A percentile compares a stretch with the other conserved stretches of the same genome.
phyloP scores from a whole-genome alignment of 108 stramenopile genomes.

The Skeletonema costatum region DNA sequence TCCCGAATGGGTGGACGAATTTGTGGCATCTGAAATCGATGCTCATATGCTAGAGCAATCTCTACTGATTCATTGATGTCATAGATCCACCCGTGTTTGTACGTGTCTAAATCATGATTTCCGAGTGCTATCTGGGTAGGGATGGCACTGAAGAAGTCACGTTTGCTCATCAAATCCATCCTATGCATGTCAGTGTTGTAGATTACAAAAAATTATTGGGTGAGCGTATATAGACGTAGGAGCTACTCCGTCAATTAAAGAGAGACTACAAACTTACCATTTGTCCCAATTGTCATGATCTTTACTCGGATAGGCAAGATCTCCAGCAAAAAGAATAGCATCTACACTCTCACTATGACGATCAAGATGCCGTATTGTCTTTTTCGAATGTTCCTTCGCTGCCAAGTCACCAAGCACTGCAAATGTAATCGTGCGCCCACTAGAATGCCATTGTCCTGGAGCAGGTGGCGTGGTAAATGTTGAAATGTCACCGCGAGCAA shows the following conservation, averaged over 20 bases:
- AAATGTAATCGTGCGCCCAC: slow-evolving; percentile 39
- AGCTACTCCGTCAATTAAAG: not conserved
- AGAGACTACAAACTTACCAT: slow-evolving; percentile 10
- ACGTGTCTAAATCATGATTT: no score
- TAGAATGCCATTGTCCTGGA: slow-evolving; percentile 32
- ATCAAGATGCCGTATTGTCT: slow-evolving; percentile 4
- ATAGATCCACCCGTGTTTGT: no score
- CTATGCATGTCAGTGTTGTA: not conserved
- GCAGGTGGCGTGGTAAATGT: slow-evolving; percentile 29
- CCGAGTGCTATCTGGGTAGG: no score
- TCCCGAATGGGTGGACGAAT: no score
- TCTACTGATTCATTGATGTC: no score
- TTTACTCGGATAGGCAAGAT: slow-evolving; percentile 75
- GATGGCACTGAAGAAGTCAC: slow-evolving; percentile 49
- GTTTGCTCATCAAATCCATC: slow-evolving; percentile 77
- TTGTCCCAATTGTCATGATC: slow-evolving; percentile 84
- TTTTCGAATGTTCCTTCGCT: slow-evolving; percentile 17
- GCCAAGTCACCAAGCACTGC: slow-evolving; percentile 48
- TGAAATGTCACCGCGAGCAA: slow-evolving; percentile 14
- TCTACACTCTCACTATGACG: slow-evolving; percentile 35
- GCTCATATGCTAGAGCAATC: no score
- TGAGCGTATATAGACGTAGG: no score
- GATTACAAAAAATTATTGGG: no score
- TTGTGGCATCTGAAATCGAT: no score
- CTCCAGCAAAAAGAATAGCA: slow-evolving; percentile 73